These are phyloP conservation scores for Diaporthe amygdali DNA, from an alignment of 2,329 filamentous ascomycete species.

Conservation along the genomic window DNA sequence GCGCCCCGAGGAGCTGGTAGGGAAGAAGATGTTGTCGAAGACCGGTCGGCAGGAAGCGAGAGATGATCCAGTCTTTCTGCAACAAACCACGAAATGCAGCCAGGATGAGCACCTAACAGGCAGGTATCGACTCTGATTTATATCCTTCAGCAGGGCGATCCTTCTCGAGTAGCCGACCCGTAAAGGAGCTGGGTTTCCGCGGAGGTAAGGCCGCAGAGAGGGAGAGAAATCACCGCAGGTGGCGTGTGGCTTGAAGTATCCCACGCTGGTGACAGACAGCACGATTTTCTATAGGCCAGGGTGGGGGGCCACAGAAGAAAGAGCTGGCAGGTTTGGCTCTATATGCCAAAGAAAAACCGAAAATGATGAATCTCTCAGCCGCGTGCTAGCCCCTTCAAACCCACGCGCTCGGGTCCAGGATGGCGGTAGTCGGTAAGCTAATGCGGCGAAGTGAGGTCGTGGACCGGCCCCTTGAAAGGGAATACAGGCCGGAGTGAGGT, in stretches of 20 bases:
- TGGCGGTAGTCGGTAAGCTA: neutral
- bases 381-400: slow-evolving; percentile 16
- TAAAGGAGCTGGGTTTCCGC: slow-evolving; percentile 1
- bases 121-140: slow-evolving; percentile 20
- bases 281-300: neutral
- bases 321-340: neutral
- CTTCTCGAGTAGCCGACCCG: neutral
- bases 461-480: slow-evolving; percentile 10
- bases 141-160: slow-evolving; percentile 2
- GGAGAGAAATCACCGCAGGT: neutral
- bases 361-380: neutral
- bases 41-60: neutral
- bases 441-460: slow-evolving; percentile 14
- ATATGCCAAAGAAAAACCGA: neutral
- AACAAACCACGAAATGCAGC: neutral
- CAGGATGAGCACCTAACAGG: neutral
- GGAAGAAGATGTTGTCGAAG: neutral
- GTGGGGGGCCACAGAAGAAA: neutral
- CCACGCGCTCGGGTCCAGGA: slow-evolving; percentile 13
- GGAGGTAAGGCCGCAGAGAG: slow-evolving; percentile 10
- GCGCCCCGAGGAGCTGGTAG: slow-evolving; percentile 4
- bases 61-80: neutral
- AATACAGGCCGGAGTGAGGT: neutral
- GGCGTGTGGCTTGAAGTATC: slow-evolving; percentile 18
- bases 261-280: neutral